Base-by-base conservation (phyloP, 2,329 filamentous ascomycete species). In the Chrysoporthe puriensis region DNA sequence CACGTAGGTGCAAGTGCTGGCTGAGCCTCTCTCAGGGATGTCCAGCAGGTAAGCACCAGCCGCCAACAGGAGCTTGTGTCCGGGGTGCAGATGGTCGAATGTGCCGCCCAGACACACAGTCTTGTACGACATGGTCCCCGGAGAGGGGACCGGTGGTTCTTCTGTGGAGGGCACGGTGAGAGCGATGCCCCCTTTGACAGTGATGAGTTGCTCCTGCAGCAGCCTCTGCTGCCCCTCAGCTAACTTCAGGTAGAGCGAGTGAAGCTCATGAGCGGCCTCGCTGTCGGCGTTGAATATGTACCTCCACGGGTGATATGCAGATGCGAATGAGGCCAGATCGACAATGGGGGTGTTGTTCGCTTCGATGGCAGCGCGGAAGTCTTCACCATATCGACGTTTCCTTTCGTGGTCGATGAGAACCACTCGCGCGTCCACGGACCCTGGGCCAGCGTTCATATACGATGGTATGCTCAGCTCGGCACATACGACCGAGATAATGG, bases 31-130 rank as follows among this genome's bases (percentile, higher is more conserved):
- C 54, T 79, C 72, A 0, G 83, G 81, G 0, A 86, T 83, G 68
- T 87, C 86, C 66, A 91, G 84, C 18, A 93, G 85, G 66, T 97
- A 86, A 0, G 90, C 87, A 0, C 91, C 92, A 70, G 94, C 94
- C n/a, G 94, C 94, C 26, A 99, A 86, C 26, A 99, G 86, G n/a
- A 98, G 84, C 80, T 98, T 99, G 82, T 99, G 96, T 6, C 96
- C 96, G 4, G 92, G 90, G 76, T 99, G 96, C 32, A 99, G 86
- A 79, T 98, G 94, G 77, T 99, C 96, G 79, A 98, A 99, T 0
- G 96, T 99, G 11, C 96, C 96, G 42, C 95, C 96, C 14, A 98
- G 87, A 63, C 91, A 92, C 62, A 96, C 91, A 16, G 87, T 85
- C 68, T 83, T 80, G 76, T 92, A 86, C 54, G 78, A 74, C 34